phyloP scores from a whole-genome alignment of 2,329 filamentous ascomycete species.

The Clarireedia monteithiana region DNA sequence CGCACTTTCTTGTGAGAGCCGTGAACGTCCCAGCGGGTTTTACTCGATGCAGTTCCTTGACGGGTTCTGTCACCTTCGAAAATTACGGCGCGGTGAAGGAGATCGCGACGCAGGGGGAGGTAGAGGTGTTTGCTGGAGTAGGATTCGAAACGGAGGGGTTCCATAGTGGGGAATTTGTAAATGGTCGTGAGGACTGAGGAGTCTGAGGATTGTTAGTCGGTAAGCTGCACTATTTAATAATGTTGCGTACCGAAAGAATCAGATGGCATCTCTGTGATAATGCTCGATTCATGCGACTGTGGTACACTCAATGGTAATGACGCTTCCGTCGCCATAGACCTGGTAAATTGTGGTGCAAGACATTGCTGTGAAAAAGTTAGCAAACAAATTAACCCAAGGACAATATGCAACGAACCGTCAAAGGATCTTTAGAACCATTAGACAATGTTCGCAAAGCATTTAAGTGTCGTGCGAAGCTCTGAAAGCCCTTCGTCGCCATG shows the following conservation, averaged over 20 bases:
- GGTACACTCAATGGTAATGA: constrained; percentile 22
- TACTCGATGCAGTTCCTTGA: constrained; percentile 76
- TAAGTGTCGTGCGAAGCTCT: constrained; percentile 24
- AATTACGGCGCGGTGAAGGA: constrained; percentile 85
- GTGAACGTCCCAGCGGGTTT: constrained; percentile 75
- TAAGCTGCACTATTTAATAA: neutral
- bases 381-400: neutral
- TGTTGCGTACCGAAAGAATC: constrained; percentile 1
- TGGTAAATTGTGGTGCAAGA: constrained; percentile 32
- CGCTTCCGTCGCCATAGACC: constrained; percentile 42
- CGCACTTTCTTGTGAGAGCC: constrained; percentile 77
- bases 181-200: constrained; percentile 73
- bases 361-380: constrained; percentile 35
- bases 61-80: constrained; percentile 88
- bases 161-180: constrained; percentile 83
- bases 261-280: constrained; percentile 4
- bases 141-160: constrained; percentile 68
- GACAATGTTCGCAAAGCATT: constrained; percentile 19
- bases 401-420: constrained; percentile 28
- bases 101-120: constrained; percentile 80
- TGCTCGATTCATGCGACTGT: constrained; percentile 10
- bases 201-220: constrained; percentile 31
- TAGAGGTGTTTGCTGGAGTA: constrained; percentile 79
- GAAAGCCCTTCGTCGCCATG: constrained; percentile 29
- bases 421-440: constrained; percentile 29